These are phyloP conservation scores for Tympanopsis confertula DNA, from an alignment of 2,329 filamentous ascomycete genomes.

Conservation along the genomic window DNA sequence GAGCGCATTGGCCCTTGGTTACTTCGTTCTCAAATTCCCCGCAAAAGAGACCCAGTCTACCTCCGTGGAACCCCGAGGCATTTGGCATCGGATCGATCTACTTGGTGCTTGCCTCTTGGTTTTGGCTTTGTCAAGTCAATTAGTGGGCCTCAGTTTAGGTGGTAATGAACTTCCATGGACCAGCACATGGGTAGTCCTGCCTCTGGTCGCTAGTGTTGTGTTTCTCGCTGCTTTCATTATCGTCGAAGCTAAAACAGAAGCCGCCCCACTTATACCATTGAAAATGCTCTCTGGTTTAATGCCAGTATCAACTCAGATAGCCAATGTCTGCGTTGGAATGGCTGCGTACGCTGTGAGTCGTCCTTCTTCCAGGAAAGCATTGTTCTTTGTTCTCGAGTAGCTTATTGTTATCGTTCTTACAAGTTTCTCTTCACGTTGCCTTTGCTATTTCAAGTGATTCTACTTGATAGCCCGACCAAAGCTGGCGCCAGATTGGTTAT, in stretches of 20 bases:
- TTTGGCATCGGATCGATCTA: constrained; percentile 46
- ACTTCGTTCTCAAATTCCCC: constrained; percentile 37
- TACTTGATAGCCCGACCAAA: constrained; percentile 48
- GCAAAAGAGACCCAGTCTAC: constrained; percentile 12
- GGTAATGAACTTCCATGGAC: constrained; percentile 42
- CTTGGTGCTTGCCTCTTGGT: constrained; percentile 44
- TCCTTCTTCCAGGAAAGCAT: background rate
- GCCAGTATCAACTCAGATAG: constrained; percentile 40
- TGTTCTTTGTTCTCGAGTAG: background rate
- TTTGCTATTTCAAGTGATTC: constrained; percentile 58
- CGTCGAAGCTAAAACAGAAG: constrained; percentile 34
- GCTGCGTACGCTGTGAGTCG: constrained; percentile 46
- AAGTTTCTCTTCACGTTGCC: constrained; percentile 59
- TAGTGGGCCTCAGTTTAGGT: constrained; percentile 41
- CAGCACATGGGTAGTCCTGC: constrained; percentile 31
- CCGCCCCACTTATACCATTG: constrained; percentile 41
- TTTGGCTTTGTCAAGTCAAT: constrained; percentile 42
- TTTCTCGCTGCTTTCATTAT: constrained; percentile 31
- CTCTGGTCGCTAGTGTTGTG: constrained; percentile 27
- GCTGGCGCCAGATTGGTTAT: constrained; percentile 54
- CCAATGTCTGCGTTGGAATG: constrained; percentile 49
- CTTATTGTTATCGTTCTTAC: constrained; percentile 2
- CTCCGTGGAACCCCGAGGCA: constrained; percentile 17
- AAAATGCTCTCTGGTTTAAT: constrained; percentile 42
- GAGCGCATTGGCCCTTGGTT: constrained; percentile 39